Conservation (phyloP, 371 early-diverging fungal species). For the Mortierella sp. region DNA sequence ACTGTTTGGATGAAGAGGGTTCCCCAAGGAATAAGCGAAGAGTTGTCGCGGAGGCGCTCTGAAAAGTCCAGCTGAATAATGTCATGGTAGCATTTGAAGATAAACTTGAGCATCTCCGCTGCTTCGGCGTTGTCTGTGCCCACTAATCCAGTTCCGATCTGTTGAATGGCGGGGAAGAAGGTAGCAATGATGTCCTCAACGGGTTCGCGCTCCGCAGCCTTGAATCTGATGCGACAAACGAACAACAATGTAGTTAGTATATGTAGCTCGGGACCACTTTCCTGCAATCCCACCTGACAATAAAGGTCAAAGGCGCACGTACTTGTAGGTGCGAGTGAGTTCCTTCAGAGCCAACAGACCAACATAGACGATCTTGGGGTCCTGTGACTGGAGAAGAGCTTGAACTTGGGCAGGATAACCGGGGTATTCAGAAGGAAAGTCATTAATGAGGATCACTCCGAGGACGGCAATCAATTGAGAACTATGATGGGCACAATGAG, state of each 20-base stretch:
- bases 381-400: conserved; percentile 70
- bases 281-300: too few relatives aligned
- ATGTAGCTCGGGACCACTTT: too few relatives aligned
- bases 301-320: too few relatives aligned
- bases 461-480: conserved; percentile 80
- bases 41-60: conserved; percentile 69
- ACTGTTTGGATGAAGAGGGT: conserved; percentile 83
- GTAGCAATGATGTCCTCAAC: conserved; percentile 75
- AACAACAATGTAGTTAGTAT: too few relatives aligned
- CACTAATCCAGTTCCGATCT: conserved; percentile 73
- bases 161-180: conserved; percentile 81
- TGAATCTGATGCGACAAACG: conserved; percentile 24
- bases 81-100: conserved; percentile 82
- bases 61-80: conserved; percentile 80
- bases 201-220: conserved; percentile 62
- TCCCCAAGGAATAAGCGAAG: conserved; percentile 87
- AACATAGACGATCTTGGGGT: conserved; percentile 71
- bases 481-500: conserved; percentile 42
- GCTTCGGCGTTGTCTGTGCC: conserved; percentile 74
- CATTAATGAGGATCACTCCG: conserved; percentile 71
- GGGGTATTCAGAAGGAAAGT: conserved; percentile 88
- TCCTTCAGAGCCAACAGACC: conserved; percentile 85
- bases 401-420: conserved; percentile 74
- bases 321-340: conserved; percentile 84
- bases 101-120: conserved; percentile 81